Evolutionary conservation across 164 flowering plant species (phyloP), one percentile per base, ranked within the genome.

Genomic region (Magnolia kwangsiensis): DNA sequence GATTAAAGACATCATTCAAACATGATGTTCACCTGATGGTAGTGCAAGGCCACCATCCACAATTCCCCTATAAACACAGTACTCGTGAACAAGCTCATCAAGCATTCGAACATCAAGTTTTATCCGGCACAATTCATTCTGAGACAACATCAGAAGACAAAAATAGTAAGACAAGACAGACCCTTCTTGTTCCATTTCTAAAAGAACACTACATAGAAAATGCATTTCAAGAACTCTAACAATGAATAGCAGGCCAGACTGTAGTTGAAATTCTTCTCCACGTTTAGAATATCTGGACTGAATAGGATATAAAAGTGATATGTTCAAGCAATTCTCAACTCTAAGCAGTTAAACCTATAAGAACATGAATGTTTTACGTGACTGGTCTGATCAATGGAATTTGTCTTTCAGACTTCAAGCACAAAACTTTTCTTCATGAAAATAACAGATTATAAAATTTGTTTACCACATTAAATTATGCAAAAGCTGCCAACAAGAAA

Each of bases 101-200:
- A 94, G 91, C 81, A 88, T 27, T 21, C 91, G 70, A 55, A 85
- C 83, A 88, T 96, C 90, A 84, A 96, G 78, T 77, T 79, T 86
- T 89, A 89, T 93, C 74, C 97, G 91, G 84, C 98, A 92, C 70
- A 96, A 72, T 73, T 96, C 98, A 85, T 91, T 94, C 99, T 96
- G 94, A 71, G 76, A 75, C 6, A 71, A 29, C 71, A 68, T 16
- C n/a, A 19, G 16, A 78, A 66, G 50, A 16, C 76, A 69, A 65
- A 37, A 21, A 69, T 31, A 27, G 55, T n/a, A 21, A 69, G 58
- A 50, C 1, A 19, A 72, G 13, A 31, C 31, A 16, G 27, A 24
- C 66, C 24, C 55, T 72, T 51, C 70, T 2, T 5, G 14, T 6
- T 7, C 65, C 49, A 63, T 63, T 58, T 18, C 51, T 10, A 24